Base-by-base conservation (phyloP, 306 rosid species). In the Sphenostylis stenocarpa region DNA sequence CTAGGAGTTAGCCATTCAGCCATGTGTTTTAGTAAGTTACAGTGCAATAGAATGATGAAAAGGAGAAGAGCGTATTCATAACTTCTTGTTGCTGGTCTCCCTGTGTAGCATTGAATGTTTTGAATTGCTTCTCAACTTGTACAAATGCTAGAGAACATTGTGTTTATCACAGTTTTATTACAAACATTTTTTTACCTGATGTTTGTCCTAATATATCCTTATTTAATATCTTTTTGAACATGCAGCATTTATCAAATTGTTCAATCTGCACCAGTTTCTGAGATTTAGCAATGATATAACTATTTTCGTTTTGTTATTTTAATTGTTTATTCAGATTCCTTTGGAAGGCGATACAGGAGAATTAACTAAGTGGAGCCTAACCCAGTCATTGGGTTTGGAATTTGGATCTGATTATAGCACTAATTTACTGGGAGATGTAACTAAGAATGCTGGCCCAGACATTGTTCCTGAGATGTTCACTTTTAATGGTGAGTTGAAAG, bases 301-400 rank as follows among this genome's bases (percentile, higher is more conserved):
- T 63, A 36, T 28, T 65, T 67, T 75, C 41, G 29, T 76, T 81
- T 78, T 74, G n/a, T 52, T 77, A 20, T 84, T 77, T 72, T 33
- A 48, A 56, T 81, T 76, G 36, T 80, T 63, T 63, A 53, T 83
- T 44, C 88, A 93, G 98, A 61, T 84, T 79, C 81, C 93, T 63
- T 77, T 85, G 55, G 98, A 70, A 63, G 89, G 88, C 64, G 70
- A 73, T 73, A 70, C 78, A 43, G 84, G 76, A 72, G 82, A 81
- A 67, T 77, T 80, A 36, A 78, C 84, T 14, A 83, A 85, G 19
- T 88, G 86, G 83, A 39, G 72, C 53, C 76, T 80, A 69, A 80
- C 82, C 73, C 91, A 90, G 72, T 85, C 84, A 4, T 17, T 82
- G 52, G 72, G 72, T 65, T 67, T 85, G 82, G 91, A 87, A 41